phyloP scores from a whole-genome alignment of 495 filamentous ascomycete species.

The Xylaria cubensis region DNA sequence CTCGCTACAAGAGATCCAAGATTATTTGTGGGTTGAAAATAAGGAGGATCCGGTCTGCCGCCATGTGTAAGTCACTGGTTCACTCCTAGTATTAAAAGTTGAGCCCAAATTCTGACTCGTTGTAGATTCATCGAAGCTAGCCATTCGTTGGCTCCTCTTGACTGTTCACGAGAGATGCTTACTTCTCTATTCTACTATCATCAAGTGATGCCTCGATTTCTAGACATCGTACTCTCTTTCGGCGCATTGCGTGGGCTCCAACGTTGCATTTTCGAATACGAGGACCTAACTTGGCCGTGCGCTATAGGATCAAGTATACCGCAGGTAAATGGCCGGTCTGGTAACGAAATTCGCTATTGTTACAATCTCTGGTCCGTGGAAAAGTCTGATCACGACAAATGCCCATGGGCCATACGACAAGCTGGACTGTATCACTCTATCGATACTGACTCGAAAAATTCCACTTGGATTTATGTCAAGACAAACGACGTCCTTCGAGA shows the following conservation, averaged over 20 bases:
- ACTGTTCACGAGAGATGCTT: conserved; percentile 41
- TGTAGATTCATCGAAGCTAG: conserved; percentile 44
- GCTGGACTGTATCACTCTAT: conserved; percentile 50
- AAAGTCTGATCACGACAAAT: conserved; percentile 28
- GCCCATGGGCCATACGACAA: conserved; percentile 53
- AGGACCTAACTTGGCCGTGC: conserved; percentile 27
- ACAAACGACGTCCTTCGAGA: conserved; percentile 44
- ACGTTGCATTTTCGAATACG: conserved; percentile 23
- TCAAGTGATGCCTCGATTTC: conserved; percentile 50
- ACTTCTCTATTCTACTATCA: conserved; percentile 43
- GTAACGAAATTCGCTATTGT: conserved; percentile 44
- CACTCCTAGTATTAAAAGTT: too few relatives aligned
- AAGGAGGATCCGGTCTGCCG: background rate
- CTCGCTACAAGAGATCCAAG: background rate
- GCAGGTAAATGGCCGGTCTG: conserved; percentile 47
- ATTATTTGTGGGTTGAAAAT: background rate
- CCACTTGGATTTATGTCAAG: conserved; percentile 53
- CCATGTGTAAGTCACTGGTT: background rate
- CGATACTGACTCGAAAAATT: conserved; percentile 46
- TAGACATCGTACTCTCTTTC: conserved; percentile 53
- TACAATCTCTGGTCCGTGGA: conserved; percentile 55
- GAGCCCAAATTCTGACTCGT: background rate
- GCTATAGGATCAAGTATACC: conserved; percentile 31
- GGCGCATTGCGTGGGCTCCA: conserved; percentile 37
- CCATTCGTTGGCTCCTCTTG: conserved; percentile 41